Conservation (phyloP, 1,139 yeast species). For the Hemisphaericaspora xylanilytica region DNA sequence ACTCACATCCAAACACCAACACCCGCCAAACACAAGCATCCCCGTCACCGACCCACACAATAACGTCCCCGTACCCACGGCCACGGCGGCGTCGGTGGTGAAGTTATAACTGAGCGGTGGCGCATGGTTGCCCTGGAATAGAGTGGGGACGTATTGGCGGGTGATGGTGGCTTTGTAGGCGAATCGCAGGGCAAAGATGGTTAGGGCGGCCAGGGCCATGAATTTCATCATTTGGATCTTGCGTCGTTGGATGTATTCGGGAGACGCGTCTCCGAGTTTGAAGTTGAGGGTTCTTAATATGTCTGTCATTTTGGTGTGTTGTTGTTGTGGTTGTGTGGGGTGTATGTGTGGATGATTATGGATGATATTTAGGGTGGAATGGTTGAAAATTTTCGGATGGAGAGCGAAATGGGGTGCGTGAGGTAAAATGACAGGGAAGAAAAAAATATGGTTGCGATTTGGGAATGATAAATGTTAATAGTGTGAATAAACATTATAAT, state of each 20-base stretch:
- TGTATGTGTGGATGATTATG: neutral
- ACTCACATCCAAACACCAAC: constrained; percentile 78
- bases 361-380: neutral
- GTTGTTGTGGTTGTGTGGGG: neutral
- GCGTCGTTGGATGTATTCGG: constrained; percentile 53
- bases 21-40: constrained; percentile 70
- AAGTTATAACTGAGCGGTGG: constrained; percentile 76
- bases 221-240: constrained; percentile 71
- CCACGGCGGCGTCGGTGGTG: constrained; percentile 82
- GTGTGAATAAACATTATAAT: no score
- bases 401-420: no score
- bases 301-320: constrained; percentile 10
- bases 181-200: constrained; percentile 69
- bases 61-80: constrained; percentile 78
- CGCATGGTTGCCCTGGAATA: constrained; percentile 81
- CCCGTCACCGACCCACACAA: constrained; percentile 71
- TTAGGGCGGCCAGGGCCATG: constrained; percentile 67
- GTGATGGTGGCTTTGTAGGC: constrained; percentile 73
- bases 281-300: constrained; percentile 19
- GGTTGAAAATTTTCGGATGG: neutral
- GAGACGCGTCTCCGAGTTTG: constrained; percentile 37
- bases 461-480: no score
- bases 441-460: neutral
- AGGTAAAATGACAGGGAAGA: no score
- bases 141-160: constrained; percentile 72